Percentiles rank a stretch among this genome's conserved stretches.
phyloP scores from a whole-genome alignment of 2,329 filamentous ascomycete species.

The Cladophialophora chaetospira region DNA sequence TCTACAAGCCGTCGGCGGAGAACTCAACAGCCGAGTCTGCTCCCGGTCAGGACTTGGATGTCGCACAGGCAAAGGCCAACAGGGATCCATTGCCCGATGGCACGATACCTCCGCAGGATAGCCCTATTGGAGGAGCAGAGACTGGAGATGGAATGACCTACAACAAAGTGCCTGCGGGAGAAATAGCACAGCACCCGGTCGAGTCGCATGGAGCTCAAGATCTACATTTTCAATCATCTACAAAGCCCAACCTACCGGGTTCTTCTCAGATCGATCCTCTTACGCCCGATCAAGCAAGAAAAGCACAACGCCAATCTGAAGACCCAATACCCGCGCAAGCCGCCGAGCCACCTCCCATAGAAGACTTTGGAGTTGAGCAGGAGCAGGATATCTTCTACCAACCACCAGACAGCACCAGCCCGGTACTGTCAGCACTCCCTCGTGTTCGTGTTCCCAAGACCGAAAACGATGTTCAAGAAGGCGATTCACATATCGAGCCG shows the following conservation, averaged over 20 bases:
- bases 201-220: slow-evolving; percentile 36
- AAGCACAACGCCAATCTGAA: slow-evolving; percentile 53
- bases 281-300: slow-evolving; percentile 48
- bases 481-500: slow-evolving; percentile 43
- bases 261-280: slow-evolving; percentile 37
- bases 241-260: slow-evolving; percentile 45
- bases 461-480: slow-evolving; percentile 49
- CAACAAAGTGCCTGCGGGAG: slow-evolving; percentile 32
- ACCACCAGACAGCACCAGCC: slow-evolving; percentile 50
- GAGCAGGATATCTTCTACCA: slow-evolving; percentile 63
- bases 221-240: slow-evolving; percentile 44
- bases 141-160: slow-evolving; percentile 27
- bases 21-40: slow-evolving; percentile 44
- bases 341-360: slow-evolving; percentile 46
- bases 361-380: slow-evolving; percentile 48
- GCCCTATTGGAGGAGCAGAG: slow-evolving; percentile 21
- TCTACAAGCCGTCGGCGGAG: slow-evolving; percentile 48
- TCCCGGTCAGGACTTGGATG: slow-evolving; percentile 43
- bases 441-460: slow-evolving; percentile 58
- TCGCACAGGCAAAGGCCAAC: slow-evolving; percentile 51
- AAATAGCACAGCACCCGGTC: slow-evolving; percentile 34
- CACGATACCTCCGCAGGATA: slow-evolving; percentile 45
- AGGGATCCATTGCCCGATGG: slow-evolving; percentile 53
- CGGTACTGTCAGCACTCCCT: slow-evolving; percentile 56
- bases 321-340: slow-evolving; percentile 55